These are phyloP conservation scores for Leucosporidium yakuticum DNA, from an alignment of 768 basidiomycete genomes.

Conservation along the genomic window DNA sequence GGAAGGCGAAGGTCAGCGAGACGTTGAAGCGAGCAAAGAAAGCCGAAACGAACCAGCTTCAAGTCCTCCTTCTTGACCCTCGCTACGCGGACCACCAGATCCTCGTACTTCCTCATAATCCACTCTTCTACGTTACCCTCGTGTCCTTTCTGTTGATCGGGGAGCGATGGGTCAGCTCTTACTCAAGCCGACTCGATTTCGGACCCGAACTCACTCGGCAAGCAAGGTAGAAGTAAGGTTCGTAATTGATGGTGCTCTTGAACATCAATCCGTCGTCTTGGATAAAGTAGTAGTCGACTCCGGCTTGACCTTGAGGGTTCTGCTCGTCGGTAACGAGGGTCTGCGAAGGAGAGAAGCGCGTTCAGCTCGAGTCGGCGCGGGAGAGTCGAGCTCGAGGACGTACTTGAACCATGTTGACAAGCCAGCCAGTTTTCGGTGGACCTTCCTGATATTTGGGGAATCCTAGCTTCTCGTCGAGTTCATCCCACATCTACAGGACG, in stretches of 20 bases:
- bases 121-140: constrained; percentile 92
- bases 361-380: not conserved
- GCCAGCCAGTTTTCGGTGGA: constrained; percentile 72
- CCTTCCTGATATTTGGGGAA: constrained; percentile 79
- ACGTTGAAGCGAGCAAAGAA: not conserved
- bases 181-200: not conserved
- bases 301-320: constrained; percentile 74
- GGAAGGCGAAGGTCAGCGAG: not conserved
- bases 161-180: not conserved
- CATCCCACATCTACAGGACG: constrained; percentile 50
- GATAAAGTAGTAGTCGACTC: constrained; percentile 94
- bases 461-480: constrained; percentile 88
- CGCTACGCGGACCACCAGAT: constrained; percentile 67
- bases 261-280: constrained; percentile 95
- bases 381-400: constrained; percentile 42
- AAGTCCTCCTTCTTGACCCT: constrained; percentile 88
- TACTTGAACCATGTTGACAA: constrained; percentile 98
- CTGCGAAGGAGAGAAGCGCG: constrained; percentile 45
- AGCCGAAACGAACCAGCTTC: constrained; percentile 51
- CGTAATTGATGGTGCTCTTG: constrained; percentile 85
- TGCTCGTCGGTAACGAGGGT: constrained; percentile 81
- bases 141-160: constrained; percentile 58
- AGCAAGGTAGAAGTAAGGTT: constrained; percentile 88
- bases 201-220: constrained; percentile 66
- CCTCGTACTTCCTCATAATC: constrained; percentile 88